Percentiles rank a stretch among this genome's conserved stretches.
Evolutionary conservation across 2,329 filamentous ascomycete species (phyloP).

Genomic region (Fusarium euwallaceae): DNA sequence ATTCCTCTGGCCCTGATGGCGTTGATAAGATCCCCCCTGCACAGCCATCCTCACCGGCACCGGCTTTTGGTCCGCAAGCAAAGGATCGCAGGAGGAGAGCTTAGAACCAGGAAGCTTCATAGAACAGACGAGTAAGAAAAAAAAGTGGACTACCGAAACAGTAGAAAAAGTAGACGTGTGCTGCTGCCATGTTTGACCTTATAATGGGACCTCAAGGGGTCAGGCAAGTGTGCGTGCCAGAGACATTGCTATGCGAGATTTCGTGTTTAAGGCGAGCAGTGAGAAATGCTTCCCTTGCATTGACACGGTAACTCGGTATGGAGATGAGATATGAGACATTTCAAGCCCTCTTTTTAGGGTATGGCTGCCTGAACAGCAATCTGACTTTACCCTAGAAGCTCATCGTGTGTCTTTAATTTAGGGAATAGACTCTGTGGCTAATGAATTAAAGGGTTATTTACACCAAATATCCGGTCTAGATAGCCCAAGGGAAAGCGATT

Average conservation of each 20-base stretch:
- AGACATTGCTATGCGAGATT: background rate
- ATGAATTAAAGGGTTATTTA: background rate
- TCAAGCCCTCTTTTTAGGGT: background rate
- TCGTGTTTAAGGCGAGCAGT: background rate
- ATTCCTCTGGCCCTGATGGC: background rate
- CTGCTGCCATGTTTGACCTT: slow-evolving; percentile 6
- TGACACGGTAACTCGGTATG: background rate
- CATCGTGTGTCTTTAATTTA: background rate
- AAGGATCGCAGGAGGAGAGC: background rate
- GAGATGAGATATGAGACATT: slow-evolving; percentile 8
- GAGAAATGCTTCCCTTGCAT: slow-evolving; percentile 4
- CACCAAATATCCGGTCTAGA: background rate
- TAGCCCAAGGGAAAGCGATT: background rate
- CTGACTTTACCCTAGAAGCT: background rate
- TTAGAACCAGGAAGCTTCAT: background rate
- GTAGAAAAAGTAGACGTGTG: background rate
- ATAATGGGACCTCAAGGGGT: slow-evolving; percentile 12
- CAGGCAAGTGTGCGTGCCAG: background rate
- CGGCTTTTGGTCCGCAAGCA: background rate
- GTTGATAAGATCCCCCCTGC: slow-evolving; percentile 8
- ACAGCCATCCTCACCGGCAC: slow-evolving; percentile 12
- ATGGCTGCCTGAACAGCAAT: background rate
- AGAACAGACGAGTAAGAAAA: background rate
- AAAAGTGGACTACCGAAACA: background rate
- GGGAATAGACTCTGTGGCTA: background rate